Conservation (phyloP, 2,329 filamentous ascomycete species). For the Fusarium sororula region DNA sequence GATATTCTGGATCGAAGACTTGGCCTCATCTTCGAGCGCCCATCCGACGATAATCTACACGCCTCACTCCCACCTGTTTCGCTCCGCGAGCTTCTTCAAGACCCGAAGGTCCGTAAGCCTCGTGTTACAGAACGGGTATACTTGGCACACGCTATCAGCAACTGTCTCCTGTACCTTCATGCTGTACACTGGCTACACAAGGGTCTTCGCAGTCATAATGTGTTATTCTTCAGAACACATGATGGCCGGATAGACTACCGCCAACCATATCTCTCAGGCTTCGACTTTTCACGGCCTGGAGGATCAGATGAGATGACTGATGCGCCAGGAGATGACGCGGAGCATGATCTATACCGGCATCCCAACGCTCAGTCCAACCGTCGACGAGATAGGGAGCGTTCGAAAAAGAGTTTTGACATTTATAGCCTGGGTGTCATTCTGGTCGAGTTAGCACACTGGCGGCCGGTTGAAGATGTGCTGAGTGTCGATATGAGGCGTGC, state of each 20-base stretch:
- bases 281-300: slow-evolving; percentile 64
- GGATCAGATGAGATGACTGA: slow-evolving; percentile 61
- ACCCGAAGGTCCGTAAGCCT: slow-evolving; percentile 51
- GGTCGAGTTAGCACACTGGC: slow-evolving; percentile 64
- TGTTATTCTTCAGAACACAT: slow-evolving; percentile 58
- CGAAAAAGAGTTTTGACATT: slow-evolving; percentile 61
- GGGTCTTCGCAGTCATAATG: slow-evolving; percentile 62
- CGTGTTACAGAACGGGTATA: slow-evolving; percentile 61
- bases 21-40: slow-evolving; percentile 64
- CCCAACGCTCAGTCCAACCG: slow-evolving; percentile 52
- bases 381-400: slow-evolving; percentile 46
- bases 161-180: slow-evolving; percentile 64
- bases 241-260: slow-evolving; percentile 48
- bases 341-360: slow-evolving; percentile 61
- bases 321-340: slow-evolving; percentile 54
- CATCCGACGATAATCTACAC: slow-evolving; percentile 49
- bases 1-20: slow-evolving; percentile 55
- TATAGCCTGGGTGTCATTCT: slow-evolving; percentile 63
- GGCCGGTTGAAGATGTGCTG: slow-evolving; percentile 55
- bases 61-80: slow-evolving; percentile 54
- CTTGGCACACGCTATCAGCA: slow-evolving; percentile 61
- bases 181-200: slow-evolving; percentile 68
- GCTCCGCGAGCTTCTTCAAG: slow-evolving; percentile 56
- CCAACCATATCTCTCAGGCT: slow-evolving; percentile 59
- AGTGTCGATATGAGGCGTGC: slow-evolving; percentile 48